Percentiles rank a stretch among this genome's conserved stretches.
phyloP scores from a whole-genome alignment of 2,329 filamentous ascomycete species.

The Aspergillus nomiae region DNA sequence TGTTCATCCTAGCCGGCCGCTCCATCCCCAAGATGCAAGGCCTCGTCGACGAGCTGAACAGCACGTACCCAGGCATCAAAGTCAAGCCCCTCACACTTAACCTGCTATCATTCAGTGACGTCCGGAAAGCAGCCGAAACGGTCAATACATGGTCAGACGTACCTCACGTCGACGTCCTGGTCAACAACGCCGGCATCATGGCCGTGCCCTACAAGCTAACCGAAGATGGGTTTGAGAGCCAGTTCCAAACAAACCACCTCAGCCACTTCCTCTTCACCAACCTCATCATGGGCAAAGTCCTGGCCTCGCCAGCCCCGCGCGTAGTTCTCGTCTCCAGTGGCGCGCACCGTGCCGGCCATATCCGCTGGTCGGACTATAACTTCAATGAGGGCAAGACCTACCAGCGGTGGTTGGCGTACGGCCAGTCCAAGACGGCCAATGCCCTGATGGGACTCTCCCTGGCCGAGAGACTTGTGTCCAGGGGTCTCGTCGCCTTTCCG shows the following conservation, averaged over 20 bases:
- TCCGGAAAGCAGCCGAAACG: no score
- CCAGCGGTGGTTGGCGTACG: constrained; percentile 43
- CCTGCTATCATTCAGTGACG: no score
- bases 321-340: constrained; percentile 51
- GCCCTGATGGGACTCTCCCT: constrained; percentile 46
- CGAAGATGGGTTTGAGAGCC: constrained; percentile 41
- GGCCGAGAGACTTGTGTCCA: constrained; percentile 32
- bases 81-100: no score
- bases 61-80: no score
- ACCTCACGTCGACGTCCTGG: constrained; percentile 35
- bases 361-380: constrained; percentile 50
- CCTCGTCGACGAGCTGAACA: no score
- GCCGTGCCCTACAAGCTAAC: constrained; percentile 28
- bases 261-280: constrained; percentile 47
- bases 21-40: no score
- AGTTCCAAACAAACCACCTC: constrained; percentile 43
- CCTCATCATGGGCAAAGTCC: constrained; percentile 37
- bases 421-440: constrained; percentile 50
- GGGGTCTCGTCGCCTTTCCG: constrained; percentile 9
- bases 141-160: constrained; percentile 7
- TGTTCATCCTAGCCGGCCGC: no score
- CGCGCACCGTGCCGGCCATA: constrained; percentile 45
- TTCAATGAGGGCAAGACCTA: constrained; percentile 38
- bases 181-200: constrained; percentile 50
- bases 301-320: constrained; percentile 27